Evolutionary conservation across 129 eudicot genomes (phyloP).

Genomic region (Pittosporum tobira): DNA sequence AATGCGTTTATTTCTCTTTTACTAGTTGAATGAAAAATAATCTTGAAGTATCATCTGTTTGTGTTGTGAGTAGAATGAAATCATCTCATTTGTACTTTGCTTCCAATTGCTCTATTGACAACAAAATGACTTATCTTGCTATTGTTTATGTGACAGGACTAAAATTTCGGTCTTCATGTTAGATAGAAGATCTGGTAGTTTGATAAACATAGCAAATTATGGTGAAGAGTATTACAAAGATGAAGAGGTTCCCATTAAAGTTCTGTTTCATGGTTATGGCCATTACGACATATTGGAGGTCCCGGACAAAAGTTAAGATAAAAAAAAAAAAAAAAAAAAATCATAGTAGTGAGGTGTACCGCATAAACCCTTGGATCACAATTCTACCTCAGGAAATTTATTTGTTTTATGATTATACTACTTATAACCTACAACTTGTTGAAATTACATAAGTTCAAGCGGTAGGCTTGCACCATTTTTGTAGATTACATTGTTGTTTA

Average conservation of each 20-base stretch:
- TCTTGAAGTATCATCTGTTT: not conserved
- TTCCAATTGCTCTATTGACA: not conserved
- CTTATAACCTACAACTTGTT: not conserved
- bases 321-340: constrained; percentile 17
- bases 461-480: constrained; percentile 17
- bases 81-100: not conserved
- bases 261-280: constrained; percentile 81
- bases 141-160: constrained; percentile 35
- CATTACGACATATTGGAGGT: constrained; percentile 73
- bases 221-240: constrained; percentile 68
- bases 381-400: constrained; percentile 3
- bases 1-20: no score
- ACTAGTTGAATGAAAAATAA: no score
- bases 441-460: constrained; percentile 5
- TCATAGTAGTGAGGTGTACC: constrained; percentile 18
- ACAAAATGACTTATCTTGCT: not conserved
- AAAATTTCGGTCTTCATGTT: constrained; percentile 61
- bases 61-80: not conserved
- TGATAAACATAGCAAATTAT: constrained; percentile 58
- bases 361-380: constrained; percentile 14
- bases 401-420: constrained; percentile 1
- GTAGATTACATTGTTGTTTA: constrained; percentile 29
- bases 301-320: constrained; percentile 15
- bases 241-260: constrained; percentile 38
- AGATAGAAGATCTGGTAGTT: constrained; percentile 36